These are phyloP conservation scores for Phylloporus rhodoxanthus DNA, from an alignment of 768 basidiomycete genomes.

Conservation along the genomic window DNA sequence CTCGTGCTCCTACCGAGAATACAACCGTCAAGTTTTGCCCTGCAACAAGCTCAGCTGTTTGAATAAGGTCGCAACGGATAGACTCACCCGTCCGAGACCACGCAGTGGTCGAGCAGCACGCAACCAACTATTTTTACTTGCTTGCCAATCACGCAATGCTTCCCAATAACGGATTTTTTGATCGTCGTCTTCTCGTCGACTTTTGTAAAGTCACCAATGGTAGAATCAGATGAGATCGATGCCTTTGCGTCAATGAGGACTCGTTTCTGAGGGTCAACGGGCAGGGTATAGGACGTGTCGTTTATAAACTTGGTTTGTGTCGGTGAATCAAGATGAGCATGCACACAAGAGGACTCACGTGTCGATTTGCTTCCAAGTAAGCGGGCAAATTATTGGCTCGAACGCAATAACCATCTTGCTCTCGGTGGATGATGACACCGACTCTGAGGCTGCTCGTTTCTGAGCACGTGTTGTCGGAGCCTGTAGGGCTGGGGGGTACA, in stretches of 20 bases:
- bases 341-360: constrained; percentile 40
- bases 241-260: constrained; percentile 73
- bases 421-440: constrained; percentile 55
- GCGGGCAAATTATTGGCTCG: constrained; percentile 72
- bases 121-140: constrained; percentile 81
- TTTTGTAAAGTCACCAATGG: constrained; percentile 77
- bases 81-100: constrained; percentile 75
- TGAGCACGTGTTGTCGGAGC: constrained; percentile 32
- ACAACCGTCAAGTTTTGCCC: constrained; percentile 71
- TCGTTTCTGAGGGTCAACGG: constrained; percentile 56
- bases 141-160: constrained; percentile 80
- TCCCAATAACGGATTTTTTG: constrained; percentile 73
- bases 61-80: not conserved
- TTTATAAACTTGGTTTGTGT: constrained; percentile 39
- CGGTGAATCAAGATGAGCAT: constrained; percentile 12
- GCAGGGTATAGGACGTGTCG: constrained; percentile 46
- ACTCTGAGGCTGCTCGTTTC: constrained; percentile 51
- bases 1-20: constrained; percentile 72
- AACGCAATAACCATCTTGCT: constrained; percentile 50
- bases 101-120: constrained; percentile 83
- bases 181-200: constrained; percentile 75
- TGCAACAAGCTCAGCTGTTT: constrained; percentile 24
- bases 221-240: constrained; percentile 77
- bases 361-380: constrained; percentile 76
- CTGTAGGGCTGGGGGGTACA: constrained; percentile 41